Evolutionary conservation across 2,329 filamentous ascomycete species (phyloP).

Genomic region (Microcyclospora tardicrescens): DNA sequence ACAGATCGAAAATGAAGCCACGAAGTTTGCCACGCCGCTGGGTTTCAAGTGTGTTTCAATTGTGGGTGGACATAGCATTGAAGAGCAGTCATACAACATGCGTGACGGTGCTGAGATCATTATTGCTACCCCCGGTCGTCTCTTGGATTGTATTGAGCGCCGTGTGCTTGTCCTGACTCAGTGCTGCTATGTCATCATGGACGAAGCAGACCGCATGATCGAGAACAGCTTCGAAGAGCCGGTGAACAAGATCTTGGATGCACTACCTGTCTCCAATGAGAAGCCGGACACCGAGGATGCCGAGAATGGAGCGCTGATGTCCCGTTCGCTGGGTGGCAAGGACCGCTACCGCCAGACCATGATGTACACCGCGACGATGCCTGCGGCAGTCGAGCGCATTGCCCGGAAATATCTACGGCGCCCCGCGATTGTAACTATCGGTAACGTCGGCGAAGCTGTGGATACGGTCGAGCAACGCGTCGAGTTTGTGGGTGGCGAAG

Average conservation of each 20-base stretch:
- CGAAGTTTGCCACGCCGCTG: conserved; percentile 94
- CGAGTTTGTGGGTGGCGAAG: conserved; percentile 80
- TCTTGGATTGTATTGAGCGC: conserved; percentile 93
- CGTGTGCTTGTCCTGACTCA: conserved; percentile 85
- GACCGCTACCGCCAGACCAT: conserved; percentile 91
- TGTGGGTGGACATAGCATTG: conserved; percentile 48
- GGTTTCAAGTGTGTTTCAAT: conserved; percentile 96
- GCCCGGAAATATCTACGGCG: conserved; percentile 92
- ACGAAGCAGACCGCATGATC: conserved; percentile 98
- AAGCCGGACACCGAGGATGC: conserved; percentile 91
- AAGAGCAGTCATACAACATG: conserved; percentile 92
- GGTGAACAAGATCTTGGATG: conserved; percentile 93
- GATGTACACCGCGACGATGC: conserved; percentile 99
- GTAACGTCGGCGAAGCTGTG: conserved; percentile 87
- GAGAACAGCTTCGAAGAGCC: conserved; percentile 96
- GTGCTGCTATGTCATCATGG: conserved; percentile 98
- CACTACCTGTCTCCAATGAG: conserved; percentile 81
- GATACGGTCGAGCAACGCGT: conserved; percentile 97
- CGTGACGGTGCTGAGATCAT: conserved; percentile 92
- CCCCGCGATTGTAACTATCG: conserved; percentile 87
- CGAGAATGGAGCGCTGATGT: conserved; percentile 78
- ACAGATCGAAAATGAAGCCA: conserved; percentile 97
- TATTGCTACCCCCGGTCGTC: conserved; percentile 92
- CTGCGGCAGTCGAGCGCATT: conserved; percentile 78
- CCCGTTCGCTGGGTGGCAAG: conserved; percentile 57